Conservation (phyloP, 257 asterid genomes). For the Solanum chmielewskii region DNA sequence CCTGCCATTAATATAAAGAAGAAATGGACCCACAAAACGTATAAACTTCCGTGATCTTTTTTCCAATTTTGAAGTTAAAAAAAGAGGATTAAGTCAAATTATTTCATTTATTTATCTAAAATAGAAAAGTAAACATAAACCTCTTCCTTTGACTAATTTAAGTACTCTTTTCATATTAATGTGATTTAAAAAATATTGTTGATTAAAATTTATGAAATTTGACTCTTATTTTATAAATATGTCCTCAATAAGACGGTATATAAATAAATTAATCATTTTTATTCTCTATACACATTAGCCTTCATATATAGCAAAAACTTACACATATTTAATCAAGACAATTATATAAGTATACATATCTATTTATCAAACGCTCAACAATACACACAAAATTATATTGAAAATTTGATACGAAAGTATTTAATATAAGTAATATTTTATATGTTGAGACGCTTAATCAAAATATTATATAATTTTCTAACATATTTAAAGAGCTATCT, state of each 20-base stretch:
- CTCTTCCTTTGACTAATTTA: background rate
- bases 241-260: background rate
- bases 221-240: too few relatives aligned
- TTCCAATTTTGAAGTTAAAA: conserved; percentile 4
- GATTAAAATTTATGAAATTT: too few relatives aligned
- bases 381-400: background rate
- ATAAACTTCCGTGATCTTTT: background rate
- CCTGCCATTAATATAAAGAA: background rate
- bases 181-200: too few relatives aligned
- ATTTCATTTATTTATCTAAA: background rate
- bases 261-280: background rate
- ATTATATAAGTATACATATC: too few relatives aligned
- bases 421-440: background rate
- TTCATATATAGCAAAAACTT: too few relatives aligned
- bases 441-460: background rate
- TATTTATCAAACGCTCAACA: background rate
- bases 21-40: conserved; percentile 17
- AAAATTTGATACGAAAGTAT: background rate
- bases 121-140: background rate
- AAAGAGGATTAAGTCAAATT: background rate
- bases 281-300: background rate
- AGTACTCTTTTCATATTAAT: background rate
- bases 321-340: too few relatives aligned
- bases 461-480: background rate
- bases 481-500: background rate